Evolutionary conservation across 305 asterid species (phyloP), one percentile per base, ranked within the genome.

Genomic region (Fraxinus ornus): DNA sequence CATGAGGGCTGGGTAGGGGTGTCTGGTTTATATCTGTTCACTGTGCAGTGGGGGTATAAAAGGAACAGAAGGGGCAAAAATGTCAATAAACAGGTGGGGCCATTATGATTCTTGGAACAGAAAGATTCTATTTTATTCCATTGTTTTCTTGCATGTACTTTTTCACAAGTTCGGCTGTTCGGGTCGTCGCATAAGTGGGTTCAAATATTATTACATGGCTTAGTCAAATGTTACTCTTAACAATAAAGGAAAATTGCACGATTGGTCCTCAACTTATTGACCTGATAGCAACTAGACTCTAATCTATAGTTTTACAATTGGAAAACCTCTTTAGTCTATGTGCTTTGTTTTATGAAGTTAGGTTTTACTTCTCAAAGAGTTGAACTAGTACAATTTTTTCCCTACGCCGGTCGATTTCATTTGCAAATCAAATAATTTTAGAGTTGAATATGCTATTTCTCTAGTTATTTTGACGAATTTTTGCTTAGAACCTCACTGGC

Each of bases 181-280:
- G 86, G 78, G 86, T 75, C 87, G 86, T 89, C 93, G 88, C 91
- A 78, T 90, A 89, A 77, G 78, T 80, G 57, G 24, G 64, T 81
- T 47, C 80, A 83, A 84, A 22, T 60, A 80, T 83, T 52, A 52
- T 52, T 52, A 52, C 62, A 52, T 52, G 21, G 62, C 62, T 52
- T 52, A 52, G 62, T 17, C 62, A 84, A 84, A 75, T 49, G 5
- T 70, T 70, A 70, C 75, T 30, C 75, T 30, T 17, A 70, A 13
- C 8, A 30, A 13, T 10, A 70, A 68, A 30, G 75, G 2, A 70
- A 70, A 17, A 13, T 70, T 70, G 75, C 41, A 30, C 0, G 12
- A 28, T 2, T 70, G 22, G 37, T 30, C 21, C 41, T 28, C 21
- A 1, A 15, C 39, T 30, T 66, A 66, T 26, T 66, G 17, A 9